Evolutionary conservation across 371 early-diverging fungal species (phyloP).

Genomic region (Apophysomyces ossiformis): DNA sequence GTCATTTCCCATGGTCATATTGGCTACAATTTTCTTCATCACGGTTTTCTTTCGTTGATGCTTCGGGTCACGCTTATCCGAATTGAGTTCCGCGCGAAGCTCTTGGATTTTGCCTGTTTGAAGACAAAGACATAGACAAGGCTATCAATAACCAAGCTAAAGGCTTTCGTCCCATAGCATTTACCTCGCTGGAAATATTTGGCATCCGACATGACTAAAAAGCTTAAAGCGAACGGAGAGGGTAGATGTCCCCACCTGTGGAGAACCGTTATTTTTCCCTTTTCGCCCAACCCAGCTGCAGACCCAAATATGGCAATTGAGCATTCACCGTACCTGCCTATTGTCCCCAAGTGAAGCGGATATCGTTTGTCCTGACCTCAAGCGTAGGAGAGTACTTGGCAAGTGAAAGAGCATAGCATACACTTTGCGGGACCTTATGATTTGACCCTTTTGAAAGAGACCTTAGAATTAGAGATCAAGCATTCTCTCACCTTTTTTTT

Average conservation of each 20-base stretch:
- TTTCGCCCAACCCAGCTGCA: no score
- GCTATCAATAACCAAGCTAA: not conserved
- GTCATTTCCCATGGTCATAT: conserved; percentile 99
- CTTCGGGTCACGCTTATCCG: conserved; percentile 91
- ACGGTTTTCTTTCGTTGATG: conserved; percentile 86
- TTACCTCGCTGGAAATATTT: conserved; percentile 85
- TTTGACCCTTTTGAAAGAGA: no score
- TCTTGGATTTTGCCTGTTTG: conserved; percentile 92
- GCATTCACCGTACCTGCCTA: no score
- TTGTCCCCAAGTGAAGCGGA: no score
- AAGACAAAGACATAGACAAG: not conserved
- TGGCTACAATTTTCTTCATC: conserved; percentile 95
- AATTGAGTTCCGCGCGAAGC: conserved; percentile 87
- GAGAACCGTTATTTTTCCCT: not conserved
- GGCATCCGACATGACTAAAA: conserved; percentile 66
- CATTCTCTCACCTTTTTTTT: no score
- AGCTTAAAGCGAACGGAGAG: not conserved
- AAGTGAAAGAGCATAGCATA: no score
- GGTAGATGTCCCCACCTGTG: not conserved
- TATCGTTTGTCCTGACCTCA: no score
- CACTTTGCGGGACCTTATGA: no score
- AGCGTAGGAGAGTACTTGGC: no score
- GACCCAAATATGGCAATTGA: no score
- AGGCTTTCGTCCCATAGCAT: not conserved
- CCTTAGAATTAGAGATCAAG: no score